Conservation (phyloP, 1,284 basidiomycete genomes). For the Golubevia pallescens region DNA sequence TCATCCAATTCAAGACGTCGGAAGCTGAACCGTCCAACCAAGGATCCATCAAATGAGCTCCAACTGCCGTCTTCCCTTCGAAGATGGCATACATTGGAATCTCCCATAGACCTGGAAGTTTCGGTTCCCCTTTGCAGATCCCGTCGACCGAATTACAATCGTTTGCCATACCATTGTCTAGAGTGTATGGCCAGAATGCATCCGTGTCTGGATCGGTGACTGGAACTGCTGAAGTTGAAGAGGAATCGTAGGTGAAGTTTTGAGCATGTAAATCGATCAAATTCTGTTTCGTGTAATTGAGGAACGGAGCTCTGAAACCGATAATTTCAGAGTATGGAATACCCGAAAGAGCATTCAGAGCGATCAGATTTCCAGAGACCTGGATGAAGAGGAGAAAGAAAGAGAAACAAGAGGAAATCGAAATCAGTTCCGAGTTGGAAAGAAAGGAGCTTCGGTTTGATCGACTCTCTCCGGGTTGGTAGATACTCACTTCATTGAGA, state of each 20-base stretch:
- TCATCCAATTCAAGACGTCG: conserved; percentile 75
- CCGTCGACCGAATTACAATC: conserved; percentile 42
- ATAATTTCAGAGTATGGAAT: conserved; percentile 45
- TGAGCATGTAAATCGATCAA: conserved; percentile 24
- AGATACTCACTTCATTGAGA: too few relatives aligned
- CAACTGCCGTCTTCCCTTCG: conserved; percentile 55
- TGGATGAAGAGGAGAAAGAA: neutral
- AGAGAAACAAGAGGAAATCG: neutral
- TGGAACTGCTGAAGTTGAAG: conserved; percentile 33
- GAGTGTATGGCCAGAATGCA: conserved; percentile 56
- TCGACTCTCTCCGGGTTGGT: too few relatives aligned
- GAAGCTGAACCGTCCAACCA: conserved; percentile 70
- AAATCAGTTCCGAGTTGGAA: too few relatives aligned
- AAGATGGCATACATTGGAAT: conserved; percentile 55
- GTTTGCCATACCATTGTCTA: conserved; percentile 56
- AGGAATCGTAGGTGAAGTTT: conserved; percentile 42
- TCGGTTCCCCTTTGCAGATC: conserved; percentile 43
- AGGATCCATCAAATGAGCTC: conserved; percentile 79
- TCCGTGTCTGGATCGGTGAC: conserved; percentile 50
- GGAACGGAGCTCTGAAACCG: conserved; percentile 53
- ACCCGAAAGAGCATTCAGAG: conserved; percentile 50
- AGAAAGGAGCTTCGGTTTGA: too few relatives aligned
- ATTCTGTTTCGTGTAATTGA: conserved; percentile 45
- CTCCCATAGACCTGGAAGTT: conserved; percentile 53
- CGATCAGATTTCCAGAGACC: conserved; percentile 48